These are phyloP conservation scores for Diplosphaera chodatii DNA, from an alignment of 139 green algal species.

Conservation along the genomic window DNA sequence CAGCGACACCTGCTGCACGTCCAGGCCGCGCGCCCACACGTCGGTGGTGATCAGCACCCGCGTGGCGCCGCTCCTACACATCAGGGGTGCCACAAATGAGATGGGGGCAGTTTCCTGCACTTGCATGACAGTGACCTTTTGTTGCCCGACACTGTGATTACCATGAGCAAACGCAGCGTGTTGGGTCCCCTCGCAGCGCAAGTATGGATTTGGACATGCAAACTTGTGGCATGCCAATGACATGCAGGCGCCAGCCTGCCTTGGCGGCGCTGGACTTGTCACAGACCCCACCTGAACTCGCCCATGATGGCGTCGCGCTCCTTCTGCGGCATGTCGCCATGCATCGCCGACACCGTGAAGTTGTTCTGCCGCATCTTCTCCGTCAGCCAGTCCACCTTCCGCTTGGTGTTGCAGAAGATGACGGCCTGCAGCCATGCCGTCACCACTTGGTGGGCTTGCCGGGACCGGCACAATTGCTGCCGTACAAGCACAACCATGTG, in stretches of 20 bases:
- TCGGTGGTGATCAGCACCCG: conserved; percentile 98
- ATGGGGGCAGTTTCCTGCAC: too few species aligned
- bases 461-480: too few species aligned
- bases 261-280: not conserved
- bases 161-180: too few species aligned
- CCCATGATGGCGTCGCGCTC: conserved; percentile 97
- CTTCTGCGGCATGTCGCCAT: conserved; percentile 98
- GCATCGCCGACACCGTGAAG: conserved; percentile 97
- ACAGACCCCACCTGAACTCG: conserved; percentile 72
- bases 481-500: too few species aligned
- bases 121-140: not conserved
- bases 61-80: conserved; percentile 53
- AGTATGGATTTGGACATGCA: too few species aligned
- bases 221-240: too few species aligned
- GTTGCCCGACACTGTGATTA: not conserved
- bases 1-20: conserved; percentile 98
- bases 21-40: conserved; percentile 94
- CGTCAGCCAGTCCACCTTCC: conserved; percentile 59
- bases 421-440: conserved; percentile 90
- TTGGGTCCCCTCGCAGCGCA: too few species aligned
- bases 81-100: too few species aligned
- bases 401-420: conserved; percentile 99
- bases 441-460: too few species aligned
- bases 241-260: too few species aligned
- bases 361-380: conserved; percentile 93